These are phyloP conservation scores for Cunninghamia lanceolata DNA, from an alignment of 75 land plant species.

Conservation along the genomic window DNA sequence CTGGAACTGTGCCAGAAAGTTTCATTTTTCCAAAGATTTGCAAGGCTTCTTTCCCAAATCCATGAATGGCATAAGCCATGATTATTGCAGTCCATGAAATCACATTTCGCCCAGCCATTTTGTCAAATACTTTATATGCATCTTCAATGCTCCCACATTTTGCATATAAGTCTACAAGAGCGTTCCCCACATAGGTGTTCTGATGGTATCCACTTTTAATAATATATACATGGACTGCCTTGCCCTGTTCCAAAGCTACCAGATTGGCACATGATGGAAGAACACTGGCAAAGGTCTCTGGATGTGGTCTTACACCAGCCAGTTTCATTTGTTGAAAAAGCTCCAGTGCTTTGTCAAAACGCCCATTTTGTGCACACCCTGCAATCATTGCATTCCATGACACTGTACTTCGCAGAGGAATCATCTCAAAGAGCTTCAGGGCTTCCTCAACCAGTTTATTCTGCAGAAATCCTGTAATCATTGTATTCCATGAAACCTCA, in stretches of 20 bases:
- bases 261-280: neutral
- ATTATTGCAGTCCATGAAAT: constrained; percentile 9
- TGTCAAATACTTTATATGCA: constrained; percentile 2
- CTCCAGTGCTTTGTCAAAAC: constrained; percentile 21
- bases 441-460: constrained; percentile 14
- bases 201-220: neutral
- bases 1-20: neutral
- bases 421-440: constrained; percentile 22
- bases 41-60: constrained; percentile 4
- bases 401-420: constrained; percentile 16
- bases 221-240: neutral
- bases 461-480: neutral
- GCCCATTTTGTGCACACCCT: constrained; percentile 17
- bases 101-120: neutral
- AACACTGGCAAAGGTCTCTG: constrained; percentile 9
- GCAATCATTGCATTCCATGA: constrained; percentile 34
- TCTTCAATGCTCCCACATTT: constrained; percentile 8
- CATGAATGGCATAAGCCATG: neutral
- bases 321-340: constrained; percentile 21
- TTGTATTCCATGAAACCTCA: neutral
- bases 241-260: constrained; percentile 6
- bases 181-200: neutral
- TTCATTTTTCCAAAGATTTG: neutral
- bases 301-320: neutral
- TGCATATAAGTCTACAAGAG: neutral